phyloP scores from a whole-genome alignment of 1,284 basidiomycete genomes.

The Cryptococcus deneoformans region DNA sequence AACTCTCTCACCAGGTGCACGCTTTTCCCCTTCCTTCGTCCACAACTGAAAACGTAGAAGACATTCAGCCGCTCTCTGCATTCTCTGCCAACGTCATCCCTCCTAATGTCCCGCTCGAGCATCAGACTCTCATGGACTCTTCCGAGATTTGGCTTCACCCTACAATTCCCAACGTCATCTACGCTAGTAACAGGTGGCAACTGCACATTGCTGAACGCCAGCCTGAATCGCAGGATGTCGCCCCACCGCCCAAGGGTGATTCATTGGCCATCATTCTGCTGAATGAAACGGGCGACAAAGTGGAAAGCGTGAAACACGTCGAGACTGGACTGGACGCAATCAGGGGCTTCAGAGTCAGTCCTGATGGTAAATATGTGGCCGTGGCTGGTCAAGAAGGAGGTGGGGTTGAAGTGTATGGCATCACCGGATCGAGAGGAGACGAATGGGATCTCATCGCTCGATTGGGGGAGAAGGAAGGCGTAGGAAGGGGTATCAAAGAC shows the following conservation, averaged over 20 bases:
- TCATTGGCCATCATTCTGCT: slow-evolving; percentile 39
- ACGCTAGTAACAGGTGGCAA: slow-evolving; percentile 46
- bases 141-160: slow-evolving; percentile 40
- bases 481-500: too few relatives aligned
- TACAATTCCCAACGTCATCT: slow-evolving; percentile 25
- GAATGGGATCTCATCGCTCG: slow-evolving; percentile 52
- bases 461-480: too few relatives aligned
- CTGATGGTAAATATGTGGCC: slow-evolving; percentile 42
- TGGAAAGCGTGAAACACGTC: slow-evolving; percentile 31
- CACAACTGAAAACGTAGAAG: slow-evolving; percentile 19
- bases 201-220: slow-evolving; percentile 27
- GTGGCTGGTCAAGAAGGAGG: slow-evolving; percentile 41
- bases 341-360: slow-evolving; percentile 38
- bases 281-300: slow-evolving; percentile 18
- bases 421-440: slow-evolving; percentile 18
- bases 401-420: slow-evolving; percentile 38
- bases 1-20: slow-evolving; percentile 36
- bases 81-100: slow-evolving; percentile 23
- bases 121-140: slow-evolving; percentile 30
- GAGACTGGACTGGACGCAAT: slow-evolving; percentile 37
- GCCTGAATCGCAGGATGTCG: slow-evolving; percentile 19
- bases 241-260: slow-evolving; percentile 33
- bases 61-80: background rate
- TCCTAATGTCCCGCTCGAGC: slow-evolving; percentile 25
- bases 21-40: slow-evolving; percentile 34